Evolutionary conservation across 495 filamentous ascomycete species (phyloP).

Genomic region (Lophiotrema nucula): DNA sequence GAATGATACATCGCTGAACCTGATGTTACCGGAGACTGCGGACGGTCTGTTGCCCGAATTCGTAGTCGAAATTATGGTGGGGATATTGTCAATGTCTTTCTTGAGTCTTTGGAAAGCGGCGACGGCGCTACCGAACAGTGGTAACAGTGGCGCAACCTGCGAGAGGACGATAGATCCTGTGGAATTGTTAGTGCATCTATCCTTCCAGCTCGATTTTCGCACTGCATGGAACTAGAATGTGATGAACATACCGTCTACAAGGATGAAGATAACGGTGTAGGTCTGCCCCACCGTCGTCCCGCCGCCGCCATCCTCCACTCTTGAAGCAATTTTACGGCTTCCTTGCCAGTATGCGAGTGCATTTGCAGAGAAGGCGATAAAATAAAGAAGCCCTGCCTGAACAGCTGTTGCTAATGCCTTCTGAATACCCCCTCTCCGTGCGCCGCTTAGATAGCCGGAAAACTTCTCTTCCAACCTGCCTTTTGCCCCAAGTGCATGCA

Average conservation of each 20-base stretch:
- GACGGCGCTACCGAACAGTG: conserved; percentile 57
- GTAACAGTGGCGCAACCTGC: conserved; percentile 62
- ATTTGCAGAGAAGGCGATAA: conserved; percentile 63
- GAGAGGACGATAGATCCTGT: conserved; percentile 59
- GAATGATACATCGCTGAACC: conserved; percentile 35
- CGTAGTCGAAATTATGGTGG: conserved; percentile 51
- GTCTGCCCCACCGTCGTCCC: conserved; percentile 55
- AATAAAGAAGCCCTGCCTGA: conserved; percentile 65
- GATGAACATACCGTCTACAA: conserved; percentile 56
- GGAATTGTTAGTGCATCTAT: conserved; percentile 26
- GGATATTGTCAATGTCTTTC: conserved; percentile 52
- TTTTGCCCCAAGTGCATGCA: conserved; percentile 52
- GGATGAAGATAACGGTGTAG: conserved; percentile 66
- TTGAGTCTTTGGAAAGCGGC: conserved; percentile 53
- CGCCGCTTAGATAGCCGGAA: conserved; percentile 46
- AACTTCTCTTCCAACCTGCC: conserved; percentile 54
- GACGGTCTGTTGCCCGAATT: conserved; percentile 41
- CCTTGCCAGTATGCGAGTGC: conserved; percentile 69
- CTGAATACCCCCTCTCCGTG: conserved; percentile 54
- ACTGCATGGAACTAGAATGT: neutral
- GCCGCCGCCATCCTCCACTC: conserved; percentile 40
- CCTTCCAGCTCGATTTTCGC: too few species aligned
- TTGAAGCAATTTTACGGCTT: conserved; percentile 51
- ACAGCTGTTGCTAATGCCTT: conserved; percentile 59
- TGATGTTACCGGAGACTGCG: conserved; percentile 38